Evolutionary conservation across 352 stramenopile genomes (phyloP).

Genomic region (Phytophthora tubulina): DNA sequence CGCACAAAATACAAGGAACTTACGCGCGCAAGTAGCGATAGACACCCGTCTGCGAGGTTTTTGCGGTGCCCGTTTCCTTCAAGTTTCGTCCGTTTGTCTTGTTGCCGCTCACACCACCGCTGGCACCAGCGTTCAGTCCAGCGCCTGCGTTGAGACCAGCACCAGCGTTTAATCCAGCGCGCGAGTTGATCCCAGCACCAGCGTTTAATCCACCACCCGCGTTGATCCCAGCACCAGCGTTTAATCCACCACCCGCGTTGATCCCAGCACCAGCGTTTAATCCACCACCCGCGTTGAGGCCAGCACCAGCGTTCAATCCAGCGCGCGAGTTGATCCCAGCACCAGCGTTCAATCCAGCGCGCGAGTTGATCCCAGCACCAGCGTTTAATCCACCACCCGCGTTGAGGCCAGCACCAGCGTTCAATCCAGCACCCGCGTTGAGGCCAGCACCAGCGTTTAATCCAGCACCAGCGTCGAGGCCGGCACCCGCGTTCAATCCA

Average conservation of each 20-base stretch:
- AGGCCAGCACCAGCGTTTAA: background rate
- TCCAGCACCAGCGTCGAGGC: too few species aligned
- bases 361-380: too few species aligned
- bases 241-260: too few species aligned
- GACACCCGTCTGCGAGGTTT: background rate
- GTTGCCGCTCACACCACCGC: background rate
- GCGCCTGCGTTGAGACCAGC: background rate
- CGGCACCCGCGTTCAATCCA: too few species aligned
- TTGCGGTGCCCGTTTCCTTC: background rate
- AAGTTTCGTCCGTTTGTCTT: background rate
- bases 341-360: too few species aligned
- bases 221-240: too few species aligned
- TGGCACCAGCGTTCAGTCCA: background rate
- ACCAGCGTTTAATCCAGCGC: background rate
- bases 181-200: background rate
- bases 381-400: too few species aligned
- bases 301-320: background rate
- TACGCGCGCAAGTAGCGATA: background rate
- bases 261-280: too few species aligned
- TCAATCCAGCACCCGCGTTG: background rate
- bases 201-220: too few species aligned
- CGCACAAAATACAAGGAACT: background rate
- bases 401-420: background rate
- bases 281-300: too few species aligned
- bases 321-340: background rate